Evolutionary conservation across 805 yeast genomes (phyloP), one percentile per base, ranked within the genome.

Genomic region (Candida caryicola): DNA sequence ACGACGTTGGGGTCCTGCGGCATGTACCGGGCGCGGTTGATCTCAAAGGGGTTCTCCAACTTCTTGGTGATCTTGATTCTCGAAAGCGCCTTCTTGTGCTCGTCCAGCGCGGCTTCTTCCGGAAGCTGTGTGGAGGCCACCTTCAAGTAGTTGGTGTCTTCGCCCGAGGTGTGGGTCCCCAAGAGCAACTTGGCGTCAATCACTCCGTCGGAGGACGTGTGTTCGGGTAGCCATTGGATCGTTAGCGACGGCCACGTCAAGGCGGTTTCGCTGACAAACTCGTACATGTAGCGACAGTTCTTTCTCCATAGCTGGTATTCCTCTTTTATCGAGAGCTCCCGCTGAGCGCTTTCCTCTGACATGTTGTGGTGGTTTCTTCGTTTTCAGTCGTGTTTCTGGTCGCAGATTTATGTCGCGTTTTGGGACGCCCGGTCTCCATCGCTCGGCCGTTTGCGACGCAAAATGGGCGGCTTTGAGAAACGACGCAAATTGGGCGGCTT

Each of bases 211-310:
- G 37, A 47, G 5, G 33, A 44, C 9, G 41, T 33, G 44, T 53
- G 46, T 19, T 64, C 65, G 0, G 89, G 90, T 5, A 82, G 57
- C 90, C 93, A 85, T 59, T 85, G 86, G 4, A 83, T 73, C 1
- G 91, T 81, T 34, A 85, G 66, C 2, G 90, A 81, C 2, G 95
- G 95, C 95, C 95, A 85, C 9, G 81, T 76, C 31, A 85, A 62
- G 2, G 84, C 86, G 0, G 91, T 82, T 53, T 85, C 93, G 34
- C 84, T 78, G 23, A 85, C 87, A 55, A 82, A 85, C 50, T 85
- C 89, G 49, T 85, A 85, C 93, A 85, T 84, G 49, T 73, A 79
- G 9, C 85, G 82, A 47, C 90, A 85, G 52, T 84, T 85, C 52
- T 84, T 78, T 43, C 86, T 73, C 95, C 95, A 85, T 45, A 85